Conservation (phyloP, 345 rosid genomes). For the Eucalyptus sp. region DNA sequence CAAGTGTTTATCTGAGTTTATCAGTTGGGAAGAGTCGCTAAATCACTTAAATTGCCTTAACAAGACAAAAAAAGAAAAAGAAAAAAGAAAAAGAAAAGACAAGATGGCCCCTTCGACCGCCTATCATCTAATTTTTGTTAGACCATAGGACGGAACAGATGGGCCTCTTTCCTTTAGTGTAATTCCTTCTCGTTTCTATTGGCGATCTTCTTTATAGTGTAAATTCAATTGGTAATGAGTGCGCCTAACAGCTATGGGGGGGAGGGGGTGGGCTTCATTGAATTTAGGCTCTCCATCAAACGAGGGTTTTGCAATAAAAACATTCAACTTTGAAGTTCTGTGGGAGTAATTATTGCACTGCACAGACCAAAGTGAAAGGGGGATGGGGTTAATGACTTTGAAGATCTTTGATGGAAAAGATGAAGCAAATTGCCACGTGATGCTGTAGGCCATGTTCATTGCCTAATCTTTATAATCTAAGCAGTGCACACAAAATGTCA, state of each 20-base stretch:
- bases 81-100: background rate
- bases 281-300: background rate
- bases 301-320: background rate
- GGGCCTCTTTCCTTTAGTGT: background rate
- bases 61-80: background rate
- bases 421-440: background rate
- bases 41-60: background rate
- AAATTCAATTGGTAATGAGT: background rate
- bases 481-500: background rate
- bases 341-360: background rate
- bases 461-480: background rate
- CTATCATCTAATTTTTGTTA: background rate
- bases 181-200: background rate
- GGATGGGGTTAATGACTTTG: background rate
- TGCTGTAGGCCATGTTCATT: background rate
- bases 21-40: background rate
- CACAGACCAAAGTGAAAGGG: background rate
- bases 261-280: background rate
- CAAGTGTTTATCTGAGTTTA: background rate
- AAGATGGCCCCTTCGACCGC: background rate
- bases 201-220: background rate
- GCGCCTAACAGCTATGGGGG: background rate
- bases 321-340: background rate
- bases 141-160: background rate
- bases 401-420: background rate